Conservation (phyloP, 805 yeast genomes). For the Yarrowia deformans region DNA sequence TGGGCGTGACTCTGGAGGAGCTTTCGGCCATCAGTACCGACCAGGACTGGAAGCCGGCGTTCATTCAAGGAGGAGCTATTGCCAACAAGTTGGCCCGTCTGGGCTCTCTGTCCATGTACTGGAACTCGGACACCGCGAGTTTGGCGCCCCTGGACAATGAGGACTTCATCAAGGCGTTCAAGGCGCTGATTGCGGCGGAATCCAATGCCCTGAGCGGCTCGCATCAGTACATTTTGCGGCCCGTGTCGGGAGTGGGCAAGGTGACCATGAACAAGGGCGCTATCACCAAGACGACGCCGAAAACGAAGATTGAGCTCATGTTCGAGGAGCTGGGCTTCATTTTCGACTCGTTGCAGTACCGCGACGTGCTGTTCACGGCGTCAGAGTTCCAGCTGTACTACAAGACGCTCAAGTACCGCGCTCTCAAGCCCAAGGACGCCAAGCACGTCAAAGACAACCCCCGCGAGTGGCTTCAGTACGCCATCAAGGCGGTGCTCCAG, state of each 20-base stretch:
- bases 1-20: constrained; percentile 85
- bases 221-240: constrained; percentile 65
- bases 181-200: constrained; percentile 43
- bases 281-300: constrained; percentile 56
- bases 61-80: constrained; percentile 71
- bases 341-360: constrained; percentile 83
- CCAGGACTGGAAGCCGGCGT: constrained; percentile 81
- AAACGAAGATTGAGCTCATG: constrained; percentile 72
- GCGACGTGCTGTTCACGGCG: constrained; percentile 79
- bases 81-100: constrained; percentile 81
- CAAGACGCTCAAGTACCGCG: constrained; percentile 77
- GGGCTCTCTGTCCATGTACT: constrained; percentile 77
- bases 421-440: constrained; percentile 65
- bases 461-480: constrained; percentile 79
- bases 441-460: constrained; percentile 64
- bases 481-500: constrained; percentile 73
- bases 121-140: constrained; percentile 73
- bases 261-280: constrained; percentile 77
- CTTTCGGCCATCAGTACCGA: constrained; percentile 92
- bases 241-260: constrained; percentile 89
- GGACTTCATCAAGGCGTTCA: constrained; percentile 53
- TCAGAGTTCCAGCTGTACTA: constrained; percentile 81
- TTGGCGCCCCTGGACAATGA: constrained; percentile 53
- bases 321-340: constrained; percentile 91
- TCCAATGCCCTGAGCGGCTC: constrained; percentile 41